Conservation (phyloP, 495 filamentous ascomycete species). For the Aspergillus haitiensis region DNA sequence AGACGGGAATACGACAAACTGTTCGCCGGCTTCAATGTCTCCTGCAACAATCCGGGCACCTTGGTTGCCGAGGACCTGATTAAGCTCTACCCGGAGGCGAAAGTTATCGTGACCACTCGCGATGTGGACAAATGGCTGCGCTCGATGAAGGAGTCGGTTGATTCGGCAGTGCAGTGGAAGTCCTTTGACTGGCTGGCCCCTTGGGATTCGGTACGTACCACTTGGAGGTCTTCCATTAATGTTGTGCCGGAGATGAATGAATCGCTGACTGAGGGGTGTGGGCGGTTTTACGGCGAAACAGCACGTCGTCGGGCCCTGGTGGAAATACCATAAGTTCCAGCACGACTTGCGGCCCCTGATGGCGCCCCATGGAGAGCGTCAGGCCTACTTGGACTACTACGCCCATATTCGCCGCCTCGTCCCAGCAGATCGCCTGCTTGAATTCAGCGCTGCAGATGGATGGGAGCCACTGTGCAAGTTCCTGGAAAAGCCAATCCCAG, state of each 20-base stretch:
- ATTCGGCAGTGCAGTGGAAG: too few relatives aligned
- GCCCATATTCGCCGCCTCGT: constrained; percentile 33
- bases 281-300: constrained; percentile 3
- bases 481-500: constrained; percentile 31
- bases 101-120: constrained; percentile 10
- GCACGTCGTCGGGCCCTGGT: too few relatives aligned
- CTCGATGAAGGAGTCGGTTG: not conserved
- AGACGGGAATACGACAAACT: too few relatives aligned
- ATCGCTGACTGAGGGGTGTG: not conserved
- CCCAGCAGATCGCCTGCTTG: constrained; percentile 42
- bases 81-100: constrained; percentile 13
- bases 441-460: constrained; percentile 40
- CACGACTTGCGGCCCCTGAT: too few relatives aligned
- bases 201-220: too few relatives aligned
- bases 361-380: too few relatives aligned
- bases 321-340: too few relatives aligned
- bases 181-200: too few relatives aligned
- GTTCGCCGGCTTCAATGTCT: too few relatives aligned
- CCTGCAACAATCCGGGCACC: too few relatives aligned
- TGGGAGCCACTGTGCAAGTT: constrained; percentile 42
- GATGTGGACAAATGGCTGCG: constrained; percentile 13
- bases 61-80: constrained; percentile 12
- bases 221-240: too few relatives aligned
- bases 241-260: constrained; percentile 12
- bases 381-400: constrained; percentile 30